Base-by-base conservation (phyloP, 23 red algal genomes). In the Gracilaria domingensis region DNA sequence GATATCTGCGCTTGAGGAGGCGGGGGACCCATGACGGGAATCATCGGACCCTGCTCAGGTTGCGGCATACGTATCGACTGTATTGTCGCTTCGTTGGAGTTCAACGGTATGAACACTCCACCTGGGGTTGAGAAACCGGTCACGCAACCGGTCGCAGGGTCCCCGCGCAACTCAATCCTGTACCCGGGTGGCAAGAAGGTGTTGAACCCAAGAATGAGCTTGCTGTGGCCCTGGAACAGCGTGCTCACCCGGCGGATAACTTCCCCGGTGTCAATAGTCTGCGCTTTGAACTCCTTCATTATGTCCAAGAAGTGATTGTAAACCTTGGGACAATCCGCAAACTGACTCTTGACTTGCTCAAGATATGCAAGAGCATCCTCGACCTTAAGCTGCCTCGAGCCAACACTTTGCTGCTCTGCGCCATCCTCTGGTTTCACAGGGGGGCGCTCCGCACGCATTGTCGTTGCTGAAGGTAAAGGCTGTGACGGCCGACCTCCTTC, bases 261-360 rank as follows among this genome's bases (percentile, higher is more conserved):
- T 42, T 90, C 93, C 1, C 87, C 54, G 8, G 96, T 98, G 66
- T 98, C 96, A 76, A 98, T 98, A 20, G 93, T 67, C 67, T 98
- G 88, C 21, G 93, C 92, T 65, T 98, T 98, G 76, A 98, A 98
- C 54, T 98, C 93, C 77, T 98, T 98, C 96, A 98, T 98, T 29
- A 98, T 98, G 87, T 98, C 96, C 53, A 98, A 64, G 71, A 98
- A 98, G 35, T 93, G 88, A 54, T 95, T 92, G 84, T 98, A 98
- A 25, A 98, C 93, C 28, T 88, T 84, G 0, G 96, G 96, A 29
- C 80, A 48, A 13, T 93, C 81, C 30, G 48, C 77, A 64, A 98
- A 98, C 76, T 96, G 93, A 20, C 66, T 74, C 84, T 98, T 98
- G 11, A 98, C 96, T 62, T 96, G 96, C 71, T 98, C 93, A 40